Conservation (phyloP, 345 rosid species). For the Sapria himalayana region DNA sequence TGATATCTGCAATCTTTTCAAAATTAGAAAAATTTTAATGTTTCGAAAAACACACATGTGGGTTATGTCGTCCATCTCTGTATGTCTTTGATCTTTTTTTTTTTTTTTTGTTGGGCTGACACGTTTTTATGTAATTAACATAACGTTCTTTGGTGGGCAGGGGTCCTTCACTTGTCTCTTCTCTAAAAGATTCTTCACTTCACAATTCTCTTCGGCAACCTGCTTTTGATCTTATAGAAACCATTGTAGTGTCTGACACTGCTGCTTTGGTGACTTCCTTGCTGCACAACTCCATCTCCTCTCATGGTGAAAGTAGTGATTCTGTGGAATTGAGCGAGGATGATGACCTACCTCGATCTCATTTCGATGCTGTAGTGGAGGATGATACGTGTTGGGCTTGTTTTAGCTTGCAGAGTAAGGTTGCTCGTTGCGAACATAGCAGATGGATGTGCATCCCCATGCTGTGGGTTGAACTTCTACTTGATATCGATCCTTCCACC, state of each 20-base stretch:
- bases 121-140: no score
- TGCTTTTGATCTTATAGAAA: constrained; percentile 76
- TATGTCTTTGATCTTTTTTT: no score
- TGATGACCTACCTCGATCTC: constrained; percentile 21
- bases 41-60: no score
- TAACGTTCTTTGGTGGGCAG: constrained; percentile 40
- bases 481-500: constrained; percentile 32
- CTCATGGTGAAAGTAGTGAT: constrained; percentile 10
- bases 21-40: no score
- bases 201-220: constrained; percentile 78
- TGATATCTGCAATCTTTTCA: no score
- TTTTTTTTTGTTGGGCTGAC: no score
- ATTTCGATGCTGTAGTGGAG: constrained; percentile 18
- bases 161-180: constrained; percentile 82
- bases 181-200: constrained; percentile 70
- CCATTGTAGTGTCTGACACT: constrained; percentile 76
- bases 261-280: constrained; percentile 39
- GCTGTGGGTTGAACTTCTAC: constrained; percentile 75
- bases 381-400: constrained; percentile 45
- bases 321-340: constrained; percentile 19
- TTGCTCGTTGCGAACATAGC: constrained; percentile 32
- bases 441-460: constrained; percentile 90
- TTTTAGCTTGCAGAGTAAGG: constrained; percentile 38
- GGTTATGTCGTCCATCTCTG: no score
- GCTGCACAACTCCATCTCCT: constrained; percentile 15